Evolutionary conservation across 192 early-diverging fungal genomes (phyloP).

Genomic region (Dimargaris cristalligena): DNA sequence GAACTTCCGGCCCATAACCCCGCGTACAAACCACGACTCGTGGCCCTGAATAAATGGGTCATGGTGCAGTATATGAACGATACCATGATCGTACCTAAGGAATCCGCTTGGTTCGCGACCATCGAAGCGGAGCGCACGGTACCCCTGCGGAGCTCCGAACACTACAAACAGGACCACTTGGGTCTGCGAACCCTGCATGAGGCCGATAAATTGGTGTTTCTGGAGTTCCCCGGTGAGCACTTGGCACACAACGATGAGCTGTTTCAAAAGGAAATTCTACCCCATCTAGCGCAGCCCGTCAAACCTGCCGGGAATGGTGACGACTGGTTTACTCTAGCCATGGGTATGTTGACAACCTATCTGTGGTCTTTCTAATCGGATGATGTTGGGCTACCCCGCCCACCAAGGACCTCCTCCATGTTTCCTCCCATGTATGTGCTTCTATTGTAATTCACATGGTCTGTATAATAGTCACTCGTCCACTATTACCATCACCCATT

Average conservation of each 20-base stretch:
- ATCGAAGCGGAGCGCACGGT: not conserved
- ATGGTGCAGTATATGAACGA: constrained; percentile 5
- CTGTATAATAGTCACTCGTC: too few relatives aligned
- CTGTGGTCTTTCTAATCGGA: too few relatives aligned
- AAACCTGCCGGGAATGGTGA: too few relatives aligned
- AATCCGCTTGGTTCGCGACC: not conserved
- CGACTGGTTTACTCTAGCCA: too few relatives aligned
- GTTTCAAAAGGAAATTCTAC: not conserved
- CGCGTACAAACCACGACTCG: not conserved
- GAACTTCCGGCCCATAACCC: constrained; percentile 21
- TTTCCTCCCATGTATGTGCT: too few relatives aligned
- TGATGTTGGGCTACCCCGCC: too few relatives aligned
- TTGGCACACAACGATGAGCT: not conserved
- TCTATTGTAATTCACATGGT: too few relatives aligned
- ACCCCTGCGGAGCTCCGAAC: not conserved
- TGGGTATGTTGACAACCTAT: too few relatives aligned
- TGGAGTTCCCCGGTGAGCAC: constrained; percentile 1
- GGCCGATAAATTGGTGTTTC: not conserved
- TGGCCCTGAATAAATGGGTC: not conserved
- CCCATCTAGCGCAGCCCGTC: not conserved
- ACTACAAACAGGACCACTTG: not conserved
- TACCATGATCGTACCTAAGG: not conserved
- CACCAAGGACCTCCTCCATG: too few relatives aligned
- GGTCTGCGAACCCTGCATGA: constrained; percentile 10
- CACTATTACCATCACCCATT: too few relatives aligned